Conservation (phyloP, 2,329 filamentous ascomycete species). For the Diaporthe capsici region DNA sequence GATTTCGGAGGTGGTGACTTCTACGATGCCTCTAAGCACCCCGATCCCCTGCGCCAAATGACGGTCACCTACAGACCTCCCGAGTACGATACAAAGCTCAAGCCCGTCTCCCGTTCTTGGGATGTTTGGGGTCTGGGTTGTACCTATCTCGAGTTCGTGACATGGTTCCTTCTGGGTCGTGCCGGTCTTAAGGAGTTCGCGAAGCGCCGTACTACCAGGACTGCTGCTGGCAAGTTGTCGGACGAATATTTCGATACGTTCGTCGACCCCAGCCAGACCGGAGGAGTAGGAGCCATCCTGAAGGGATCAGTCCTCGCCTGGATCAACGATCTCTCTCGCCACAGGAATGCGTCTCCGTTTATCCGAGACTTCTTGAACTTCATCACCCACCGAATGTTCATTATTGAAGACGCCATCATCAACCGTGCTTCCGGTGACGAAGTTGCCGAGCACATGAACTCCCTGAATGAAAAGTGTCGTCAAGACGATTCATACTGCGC, state of each 20-base stretch:
- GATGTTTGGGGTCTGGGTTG: conserved; percentile 47
- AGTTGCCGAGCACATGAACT: conserved; percentile 39
- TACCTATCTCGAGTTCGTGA: conserved; percentile 46
- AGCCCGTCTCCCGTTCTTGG: conserved; percentile 43
- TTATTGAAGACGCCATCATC: conserved; percentile 39
- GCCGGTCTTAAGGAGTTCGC: conserved; percentile 41
- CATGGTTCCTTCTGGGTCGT: conserved; percentile 42
- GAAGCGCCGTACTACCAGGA: conserved; percentile 40
- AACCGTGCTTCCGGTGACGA: conserved; percentile 42
- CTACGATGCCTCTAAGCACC: conserved; percentile 40
- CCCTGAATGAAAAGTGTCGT: conserved; percentile 37
- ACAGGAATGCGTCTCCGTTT: conserved; percentile 41
- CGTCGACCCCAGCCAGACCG: conserved; percentile 39
- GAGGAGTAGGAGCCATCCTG: conserved; percentile 39
- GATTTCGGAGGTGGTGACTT: conserved; percentile 43
- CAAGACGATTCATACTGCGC: conserved; percentile 40
- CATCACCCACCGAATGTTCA: conserved; percentile 42
- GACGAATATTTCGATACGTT: conserved; percentile 42
- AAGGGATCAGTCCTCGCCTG: conserved; percentile 42
- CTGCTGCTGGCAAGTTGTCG: conserved; percentile 39
- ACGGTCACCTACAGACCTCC: conserved; percentile 41
- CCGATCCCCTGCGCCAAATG: conserved; percentile 41
- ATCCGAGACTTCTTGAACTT: conserved; percentile 43
- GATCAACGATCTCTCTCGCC: conserved; percentile 41
- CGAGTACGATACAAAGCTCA: conserved; percentile 41